Conservation (phyloP, 306 rosid genomes). For the Glycine latifolia region DNA sequence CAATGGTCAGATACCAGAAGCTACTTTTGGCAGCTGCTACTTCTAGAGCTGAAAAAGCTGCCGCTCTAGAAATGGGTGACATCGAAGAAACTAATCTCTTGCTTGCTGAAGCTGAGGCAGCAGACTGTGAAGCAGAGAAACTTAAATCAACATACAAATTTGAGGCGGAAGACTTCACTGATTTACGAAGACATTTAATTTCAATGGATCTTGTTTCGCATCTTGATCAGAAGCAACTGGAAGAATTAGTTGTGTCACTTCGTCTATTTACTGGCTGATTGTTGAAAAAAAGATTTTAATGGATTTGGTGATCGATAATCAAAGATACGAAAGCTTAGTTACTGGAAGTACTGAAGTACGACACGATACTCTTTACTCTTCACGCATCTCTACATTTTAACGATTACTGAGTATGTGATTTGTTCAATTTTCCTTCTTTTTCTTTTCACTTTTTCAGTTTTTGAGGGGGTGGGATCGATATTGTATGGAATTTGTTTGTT, state of each 20-base stretch:
- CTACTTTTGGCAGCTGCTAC: slow-evolving; percentile 69
- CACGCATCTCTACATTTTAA: slow-evolving; percentile 13
- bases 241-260: slow-evolving; percentile 62
- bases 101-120: slow-evolving; percentile 79
- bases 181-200: slow-evolving; percentile 62
- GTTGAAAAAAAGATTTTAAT: slow-evolving; percentile 20
- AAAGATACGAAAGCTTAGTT: slow-evolving; percentile 18
- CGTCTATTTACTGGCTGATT: slow-evolving; percentile 41
- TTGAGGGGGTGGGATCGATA: background rate
- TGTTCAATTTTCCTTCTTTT: background rate
- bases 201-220: slow-evolving; percentile 75
- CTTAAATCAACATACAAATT: slow-evolving; percentile 65
- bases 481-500: background rate
- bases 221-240: slow-evolving; percentile 70
- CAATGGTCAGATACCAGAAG: slow-evolving; percentile 75
- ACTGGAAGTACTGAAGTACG: slow-evolving; percentile 34
- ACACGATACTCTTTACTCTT: slow-evolving; percentile 1
- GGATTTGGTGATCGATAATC: slow-evolving; percentile 42
- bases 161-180: slow-evolving; percentile 60
- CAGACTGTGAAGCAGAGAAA: slow-evolving; percentile 70
- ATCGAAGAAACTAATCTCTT: slow-evolving; percentile 79
- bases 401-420: slow-evolving; percentile 1
- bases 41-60: slow-evolving; percentile 73
- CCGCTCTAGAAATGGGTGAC: slow-evolving; percentile 76
- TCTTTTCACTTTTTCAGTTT: background rate